Base-by-base conservation (phyloP, 192 early-diverging fungal species). In the Lunasporangiospora selenospora region DNA sequence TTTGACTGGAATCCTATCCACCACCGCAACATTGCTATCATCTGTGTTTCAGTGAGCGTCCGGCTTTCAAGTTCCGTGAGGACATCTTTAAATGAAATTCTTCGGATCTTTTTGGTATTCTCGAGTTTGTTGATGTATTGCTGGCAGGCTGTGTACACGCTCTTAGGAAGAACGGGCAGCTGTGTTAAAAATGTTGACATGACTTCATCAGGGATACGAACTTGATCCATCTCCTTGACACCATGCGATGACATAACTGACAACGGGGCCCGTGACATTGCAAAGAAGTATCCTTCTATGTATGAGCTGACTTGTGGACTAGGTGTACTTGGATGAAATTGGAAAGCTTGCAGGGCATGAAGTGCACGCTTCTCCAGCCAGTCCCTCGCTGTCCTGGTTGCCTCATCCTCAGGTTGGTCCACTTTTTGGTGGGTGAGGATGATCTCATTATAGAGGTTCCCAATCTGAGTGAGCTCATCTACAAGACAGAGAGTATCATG, bases 291-390 rank as follows among this genome's bases (percentile, higher is more conserved):
- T 8, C 70, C 73, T 38, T 80, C 79, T 12, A 85, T 75, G 12
- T 89, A 78, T 13, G 75, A 63, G 7, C 90, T 85, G 7, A 95
- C 89, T 30, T 85, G 69, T 1, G 71, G 36, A 27, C 81, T 85
- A 8, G 94, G 94, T 9, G 93, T 95, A 36, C 89, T 89, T 8
- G 75, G 67, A n/a, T 83, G 75, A 43, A 89, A 90, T 2, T 86
- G 75, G 58, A 94, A 95, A 0, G 83, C 77, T 15, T 69, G 65
- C 34, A 94, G 56, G 3, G 87, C 79, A 63, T 94, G 92, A 0
- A 81, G 60, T 3, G 86, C 89, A n/a, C 86, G 84, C 8, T 85
- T 85, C 21, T 82, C 65, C 8, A 94, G 55, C 88, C 87, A 89
- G 19, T 39, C 67, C 27, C 54, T 40, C 3, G 38, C 42, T 19